Percentiles rank a stretch among this genome's conserved stretches.
Conservation (phyloP, 2,329 filamentous ascomycete species). For the Thyridium curvatum region DNA sequence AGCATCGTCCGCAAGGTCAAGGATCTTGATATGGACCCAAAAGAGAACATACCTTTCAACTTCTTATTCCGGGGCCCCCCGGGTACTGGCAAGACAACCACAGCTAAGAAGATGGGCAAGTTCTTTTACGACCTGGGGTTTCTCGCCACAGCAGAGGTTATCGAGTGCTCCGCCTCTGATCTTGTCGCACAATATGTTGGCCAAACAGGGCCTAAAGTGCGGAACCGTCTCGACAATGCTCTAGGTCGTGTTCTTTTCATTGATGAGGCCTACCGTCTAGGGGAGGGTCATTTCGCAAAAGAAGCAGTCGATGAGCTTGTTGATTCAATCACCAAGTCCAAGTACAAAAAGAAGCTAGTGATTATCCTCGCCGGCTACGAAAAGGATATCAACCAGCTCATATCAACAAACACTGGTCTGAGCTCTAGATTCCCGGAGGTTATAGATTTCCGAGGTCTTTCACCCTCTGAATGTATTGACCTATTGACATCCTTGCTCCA, state of each 20-base stretch:
- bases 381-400: constrained; percentile 56
- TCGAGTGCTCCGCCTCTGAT: constrained; percentile 63
- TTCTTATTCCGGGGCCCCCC: constrained; percentile 61
- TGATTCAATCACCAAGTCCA: constrained; percentile 45
- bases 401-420: constrained; percentile 56
- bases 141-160: constrained; percentile 50
- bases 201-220: constrained; percentile 62
- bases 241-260: constrained; percentile 64
- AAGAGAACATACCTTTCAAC: constrained; percentile 55
- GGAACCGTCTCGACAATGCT: constrained; percentile 50
- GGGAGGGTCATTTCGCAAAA: constrained; percentile 48
- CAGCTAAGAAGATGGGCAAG: constrained; percentile 66
- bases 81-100: constrained; percentile 65
- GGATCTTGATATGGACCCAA: constrained; percentile 44
- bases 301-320: constrained; percentile 50
- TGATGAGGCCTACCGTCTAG: constrained; percentile 65
- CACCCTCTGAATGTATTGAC: constrained; percentile 32
- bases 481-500: constrained; percentile 30
- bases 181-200: constrained; percentile 64
- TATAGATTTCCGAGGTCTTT: constrained; percentile 46
- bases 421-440: constrained; percentile 59
- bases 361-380: constrained; percentile 67
- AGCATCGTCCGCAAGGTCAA: constrained; percentile 44
- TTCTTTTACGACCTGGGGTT: constrained; percentile 72
- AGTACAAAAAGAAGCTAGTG: constrained; percentile 53